A percentile compares a stretch with the other conserved stretches of the same genome.
Conservation (phyloP, 805 yeast genomes). For the Metschnikowia kofuensis region DNA sequence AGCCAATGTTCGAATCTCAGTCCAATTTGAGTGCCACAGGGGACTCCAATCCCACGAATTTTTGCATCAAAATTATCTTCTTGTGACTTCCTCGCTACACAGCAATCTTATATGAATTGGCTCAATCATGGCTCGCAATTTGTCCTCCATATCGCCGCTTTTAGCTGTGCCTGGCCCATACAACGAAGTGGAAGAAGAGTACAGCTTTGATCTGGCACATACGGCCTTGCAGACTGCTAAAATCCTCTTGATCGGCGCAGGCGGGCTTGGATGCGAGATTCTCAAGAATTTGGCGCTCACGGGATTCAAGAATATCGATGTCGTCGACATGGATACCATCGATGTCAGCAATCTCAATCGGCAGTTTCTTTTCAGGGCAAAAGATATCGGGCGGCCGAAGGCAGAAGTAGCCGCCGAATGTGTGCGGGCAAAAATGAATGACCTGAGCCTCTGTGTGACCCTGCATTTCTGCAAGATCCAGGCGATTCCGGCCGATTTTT, state of each 20-base stretch:
- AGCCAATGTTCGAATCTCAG: too few species aligned
- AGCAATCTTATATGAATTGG: background rate
- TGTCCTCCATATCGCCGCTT: slow-evolving; percentile 19
- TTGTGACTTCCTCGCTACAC: background rate
- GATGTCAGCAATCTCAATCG: slow-evolving; percentile 75
- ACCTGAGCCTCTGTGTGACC: slow-evolving; percentile 37
- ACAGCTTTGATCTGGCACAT: slow-evolving; percentile 21
- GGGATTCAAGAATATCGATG: slow-evolving; percentile 64
- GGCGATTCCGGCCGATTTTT: slow-evolving; percentile 58
- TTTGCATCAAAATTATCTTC: too few species aligned
- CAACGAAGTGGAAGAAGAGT: slow-evolving; percentile 38
- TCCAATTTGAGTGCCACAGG: too few species aligned
- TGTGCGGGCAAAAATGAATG: slow-evolving; percentile 46
- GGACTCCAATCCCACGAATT: too few species aligned
- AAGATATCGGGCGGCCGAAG: slow-evolving; percentile 64
- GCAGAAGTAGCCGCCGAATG: slow-evolving; percentile 63
- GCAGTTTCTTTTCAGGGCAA: slow-evolving; percentile 63
- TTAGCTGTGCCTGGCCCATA: slow-evolving; percentile 34
- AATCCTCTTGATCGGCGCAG: slow-evolving; percentile 65
- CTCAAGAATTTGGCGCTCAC: slow-evolving; percentile 65
- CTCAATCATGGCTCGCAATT: slow-evolving; percentile 9
- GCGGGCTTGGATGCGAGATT: slow-evolving; percentile 82
- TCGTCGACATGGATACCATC: slow-evolving; percentile 82
- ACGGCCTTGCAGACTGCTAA: slow-evolving; percentile 22
- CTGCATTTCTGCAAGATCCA: slow-evolving; percentile 65